Base-by-base conservation (phyloP, 176 grass and related monocot species). In the Lolium multiflorum region DNA sequence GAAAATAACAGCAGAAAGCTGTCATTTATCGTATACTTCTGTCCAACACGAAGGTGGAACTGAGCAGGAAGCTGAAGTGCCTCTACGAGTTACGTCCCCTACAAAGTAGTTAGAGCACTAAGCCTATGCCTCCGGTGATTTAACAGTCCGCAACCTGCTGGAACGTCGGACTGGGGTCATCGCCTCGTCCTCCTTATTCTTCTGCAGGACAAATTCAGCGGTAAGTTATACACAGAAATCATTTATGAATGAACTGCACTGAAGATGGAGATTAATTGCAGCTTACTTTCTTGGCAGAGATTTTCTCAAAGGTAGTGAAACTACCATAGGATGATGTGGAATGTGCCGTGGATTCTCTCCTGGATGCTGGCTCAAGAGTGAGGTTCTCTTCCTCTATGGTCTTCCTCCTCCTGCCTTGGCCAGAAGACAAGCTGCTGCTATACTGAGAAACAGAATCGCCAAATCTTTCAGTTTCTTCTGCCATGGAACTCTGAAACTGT, bases 161-260 rank as follows among this genome's bases (percentile, higher is more conserved):
- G 97, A 98, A 63, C 97, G 89, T 1, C 97, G 64, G 16, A 98
- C 92, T 10, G 97, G 91, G 49, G 93, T 98, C 82, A 98, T 89
- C 2, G 73, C 97, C 18, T 98, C 97, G 39, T 89, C 93, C 20
- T 98, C 93, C 79, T 76, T 90, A 49, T 65, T 84, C 62, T 28
- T 87, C 97, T 96, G 77, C 16, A 71, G 66, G 80, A 60, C 56
- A 51, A 71, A 25, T 64, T 63, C 11, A 78, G 16, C 38, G 20
- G 21, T 11, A 26, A 77, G 25, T 20, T 4, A 87, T 15, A 59
- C 2, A 71, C 62, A 82, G 0, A 22, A 21, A 82, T 16, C 38
- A 59, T 60, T 37, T 62, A 13, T 41, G 54, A 28, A 48, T 75
- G 37, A 61, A 76, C 41, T 68, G 18, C 28, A 28, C 6, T 0